Evolutionary conservation across 1,139 yeast species (phyloP), one percentile per base, ranked within the genome.

Genomic region (Suhomyces ambrosiae): DNA sequence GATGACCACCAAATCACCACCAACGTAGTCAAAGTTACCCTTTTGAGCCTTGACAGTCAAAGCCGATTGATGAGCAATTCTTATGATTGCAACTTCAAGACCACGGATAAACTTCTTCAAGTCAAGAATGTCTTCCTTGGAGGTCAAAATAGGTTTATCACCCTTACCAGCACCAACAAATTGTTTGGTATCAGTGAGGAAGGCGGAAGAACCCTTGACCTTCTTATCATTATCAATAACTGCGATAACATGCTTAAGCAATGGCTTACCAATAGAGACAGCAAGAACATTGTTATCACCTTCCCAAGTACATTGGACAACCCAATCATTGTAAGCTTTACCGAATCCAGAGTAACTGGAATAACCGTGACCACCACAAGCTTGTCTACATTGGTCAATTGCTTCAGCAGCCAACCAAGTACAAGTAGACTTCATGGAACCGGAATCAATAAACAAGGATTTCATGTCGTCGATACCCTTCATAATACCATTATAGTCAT

Each of bases 1-100:
- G 32, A 84, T 63, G 27, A 66, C 56, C 24, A 82, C 76, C 54
- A 81, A 70, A 47, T 78, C 79, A 47, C 78, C 73, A 33, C 87
- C 82, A 43, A 80, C 74, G 33, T 65, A 61, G 54, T 80, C 85
- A 62, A 76, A 72, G 57, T 78, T 71, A 32, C 68, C 69, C 39
- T 67, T 65, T 40, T 69, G 70, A 32, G 61, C 60, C 44, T 69
- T 61, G 36, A 79, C 61, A 18, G 65, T 59, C 29, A 65, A 58
- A 38, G 76, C 65, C 41, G 80, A 72, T 44, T 72, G 74, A 40
- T 68, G 60, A 34, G 77, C 60, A 35, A 76, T 56, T 60, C 76
- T 65, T 43, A 69, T 65, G 48, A 71, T 65, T 37, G 61, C 62
- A 46, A 69, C 73, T 57, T 71, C 74, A 47, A 71, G 51, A 24